Conservation (phyloP, 352 stramenopile genomes). For the Pythium chondricola region DNA sequence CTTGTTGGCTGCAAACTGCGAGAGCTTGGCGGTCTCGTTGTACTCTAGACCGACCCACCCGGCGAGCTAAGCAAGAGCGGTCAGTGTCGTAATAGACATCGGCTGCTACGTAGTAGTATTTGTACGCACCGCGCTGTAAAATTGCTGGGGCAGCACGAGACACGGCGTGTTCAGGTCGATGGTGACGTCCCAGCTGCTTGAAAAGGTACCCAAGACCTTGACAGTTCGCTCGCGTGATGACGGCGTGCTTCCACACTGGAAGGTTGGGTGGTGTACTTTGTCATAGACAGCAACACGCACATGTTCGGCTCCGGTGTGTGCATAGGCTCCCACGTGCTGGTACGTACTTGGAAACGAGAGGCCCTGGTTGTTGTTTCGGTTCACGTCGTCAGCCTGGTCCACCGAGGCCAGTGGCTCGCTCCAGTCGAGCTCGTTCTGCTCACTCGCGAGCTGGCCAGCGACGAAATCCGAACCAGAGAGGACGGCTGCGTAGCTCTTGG, state of each 20-base stretch:
- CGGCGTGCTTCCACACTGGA: conserved; percentile 1
- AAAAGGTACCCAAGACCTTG: conserved; percentile 44
- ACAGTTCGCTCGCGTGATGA: conserved; percentile 5
- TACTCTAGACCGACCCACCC: conserved; percentile 44
- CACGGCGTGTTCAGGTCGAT: conserved; percentile 59
- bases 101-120: background rate
- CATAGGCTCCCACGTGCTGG: too few species aligned
- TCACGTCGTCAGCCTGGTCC: conserved; percentile 22
- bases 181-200: conserved; percentile 48
- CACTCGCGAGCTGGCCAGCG: conserved; percentile 1
- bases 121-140: conserved; percentile 44
- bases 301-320: background rate
- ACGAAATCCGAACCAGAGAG: conserved; percentile 16
- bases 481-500: too few species aligned
- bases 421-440: conserved; percentile 28
- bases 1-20: conserved; percentile 24
- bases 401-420: conserved; percentile 45
- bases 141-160: conserved; percentile 49
- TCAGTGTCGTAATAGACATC: background rate
- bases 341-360: conserved; percentile 52
- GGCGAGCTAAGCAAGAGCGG: conserved; percentile 30
- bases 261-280: background rate
- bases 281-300: background rate
- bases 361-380: conserved; percentile 29
- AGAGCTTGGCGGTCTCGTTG: conserved; percentile 36